Base-by-base conservation (phyloP, 2,329 filamentous ascomycete genomes). In the Fusarium scirpi region DNA sequence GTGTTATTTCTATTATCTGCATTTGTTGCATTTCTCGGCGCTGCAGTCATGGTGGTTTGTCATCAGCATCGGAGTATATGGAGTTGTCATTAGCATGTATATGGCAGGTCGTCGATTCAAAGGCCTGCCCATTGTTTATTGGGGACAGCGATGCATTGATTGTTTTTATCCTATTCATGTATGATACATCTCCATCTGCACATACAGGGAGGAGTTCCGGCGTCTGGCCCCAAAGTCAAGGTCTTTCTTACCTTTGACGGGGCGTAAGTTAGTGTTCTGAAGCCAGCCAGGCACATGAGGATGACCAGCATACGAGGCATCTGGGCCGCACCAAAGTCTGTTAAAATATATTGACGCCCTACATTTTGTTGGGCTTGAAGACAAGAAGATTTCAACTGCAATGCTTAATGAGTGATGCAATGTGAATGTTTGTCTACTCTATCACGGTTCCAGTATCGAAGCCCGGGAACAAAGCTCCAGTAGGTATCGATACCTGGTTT, bases 161-260 rank as follows among this genome's bases (percentile, higher is more conserved):
- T 44, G 49, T 48, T 58, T 57, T 43, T 40, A 41, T 66, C 24
- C 58, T 55, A 40, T 62, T 62, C 49, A 34, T 46, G 71, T 67
- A 74, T 62, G 65, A 69, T 61, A 70, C 63, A 55, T 71, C 29
- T 57, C 27, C 53, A 57, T 53, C 47, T 60, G 30, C 56, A 62
- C 64, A 74, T 72, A 66, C 43, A 63, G 38, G 45, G 58, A 55
- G 53, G 63, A 70, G 62, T 67, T 70, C 62, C 52, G 65, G 63
- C 59, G 57, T 41, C 18, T 56, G 48, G 25, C 40, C 54, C 51
- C 43, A 25, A 25, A 20, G 55, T 62, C 52, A 53, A 51, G 54
- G 41, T 53, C 32, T 27, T 22, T 53, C 32, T 27, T 22, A 44
- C 25, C 34, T 62, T 32, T 46, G 67, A 54, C 49, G 22, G 58